Percentiles rank a stretch among this genome's conserved stretches.
phyloP scores from a whole-genome alignment of 225 moss, liverwort and hornwort species.

The Rhytidiadelphus loreus region DNA sequence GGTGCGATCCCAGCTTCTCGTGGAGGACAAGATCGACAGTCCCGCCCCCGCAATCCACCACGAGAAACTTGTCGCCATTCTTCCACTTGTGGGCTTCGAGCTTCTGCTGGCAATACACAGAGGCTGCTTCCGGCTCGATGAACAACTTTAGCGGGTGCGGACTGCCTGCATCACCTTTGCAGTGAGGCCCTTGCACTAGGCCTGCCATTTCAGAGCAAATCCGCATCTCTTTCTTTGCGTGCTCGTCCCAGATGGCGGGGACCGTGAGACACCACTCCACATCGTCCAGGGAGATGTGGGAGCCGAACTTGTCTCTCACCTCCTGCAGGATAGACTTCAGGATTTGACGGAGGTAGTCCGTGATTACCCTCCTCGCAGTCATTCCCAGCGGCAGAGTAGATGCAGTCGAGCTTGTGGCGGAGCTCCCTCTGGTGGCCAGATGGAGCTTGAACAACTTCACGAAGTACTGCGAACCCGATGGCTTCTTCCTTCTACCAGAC shows the following conservation, averaged over 20 bases:
- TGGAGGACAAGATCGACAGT: not conserved
- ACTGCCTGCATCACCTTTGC: not conserved
- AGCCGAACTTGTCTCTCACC: not conserved
- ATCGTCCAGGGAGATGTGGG: not conserved
- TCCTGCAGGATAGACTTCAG: not conserved
- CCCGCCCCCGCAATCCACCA: not conserved
- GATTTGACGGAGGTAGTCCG: not conserved
- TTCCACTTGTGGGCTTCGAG: not conserved
- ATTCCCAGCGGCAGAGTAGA: not conserved
- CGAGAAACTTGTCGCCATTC: not conserved
- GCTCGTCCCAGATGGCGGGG: slow-evolving; percentile 8
- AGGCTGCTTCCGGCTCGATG: slow-evolving; percentile 3
- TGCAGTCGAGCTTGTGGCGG: not conserved
- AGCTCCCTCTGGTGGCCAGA: not conserved
- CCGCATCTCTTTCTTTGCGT: not conserved
- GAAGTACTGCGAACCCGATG: not conserved
- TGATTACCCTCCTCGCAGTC: not conserved
- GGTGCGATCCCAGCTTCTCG: not conserved
- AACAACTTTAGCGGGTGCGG: not conserved
- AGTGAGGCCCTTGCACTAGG: not conserved
- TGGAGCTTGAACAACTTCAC: slow-evolving; percentile 8
- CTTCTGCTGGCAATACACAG: not conserved
- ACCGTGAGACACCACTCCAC: slow-evolving; percentile 34
- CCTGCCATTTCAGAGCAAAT: not conserved
- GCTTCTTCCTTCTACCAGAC: not conserved